Percentiles rank a stretch among this genome's conserved stretches.
phyloP scores from a whole-genome alignment of 805 yeast genomes.

The Candida wancherniae region DNA sequence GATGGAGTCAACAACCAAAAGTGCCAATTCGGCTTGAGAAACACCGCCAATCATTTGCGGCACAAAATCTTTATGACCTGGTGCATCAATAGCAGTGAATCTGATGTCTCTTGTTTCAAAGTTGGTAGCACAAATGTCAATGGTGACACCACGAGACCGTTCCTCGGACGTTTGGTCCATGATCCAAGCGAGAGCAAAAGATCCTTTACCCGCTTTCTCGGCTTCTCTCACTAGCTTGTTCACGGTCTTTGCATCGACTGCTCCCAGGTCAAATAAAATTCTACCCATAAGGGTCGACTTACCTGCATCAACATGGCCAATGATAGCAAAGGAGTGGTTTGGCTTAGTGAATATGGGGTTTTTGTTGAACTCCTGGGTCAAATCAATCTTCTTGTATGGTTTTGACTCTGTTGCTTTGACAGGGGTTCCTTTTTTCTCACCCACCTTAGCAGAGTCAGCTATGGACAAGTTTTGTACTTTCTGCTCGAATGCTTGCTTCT shows the following conservation, averaged over 20 bases:
- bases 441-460: slow-evolving; percentile 6
- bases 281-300: slow-evolving; percentile 79
- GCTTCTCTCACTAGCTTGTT: slow-evolving; percentile 62
- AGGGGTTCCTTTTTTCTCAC: slow-evolving; percentile 9
- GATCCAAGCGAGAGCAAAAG: slow-evolving; percentile 82
- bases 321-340: slow-evolving; percentile 66
- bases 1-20: slow-evolving; percentile 64
- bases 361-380: slow-evolving; percentile 33
- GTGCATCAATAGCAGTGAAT: slow-evolving; percentile 77
- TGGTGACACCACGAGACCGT: slow-evolving; percentile 70
- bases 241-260: slow-evolving; percentile 59
- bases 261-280: slow-evolving; percentile 59
- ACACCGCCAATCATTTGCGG: slow-evolving; percentile 87
- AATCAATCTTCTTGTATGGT: slow-evolving; percentile 41
- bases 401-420: slow-evolving; percentile 26
- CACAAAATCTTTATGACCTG: slow-evolving; percentile 78
- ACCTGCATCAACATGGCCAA: slow-evolving; percentile 86
- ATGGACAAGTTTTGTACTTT: slow-evolving; percentile 27
- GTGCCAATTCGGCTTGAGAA: slow-evolving; percentile 70
- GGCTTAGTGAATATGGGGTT: slow-evolving; percentile 42
- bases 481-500: slow-evolving; percentile 39
- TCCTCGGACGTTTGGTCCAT: slow-evolving; percentile 80
- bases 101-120: slow-evolving; percentile 52
- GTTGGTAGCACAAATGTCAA: slow-evolving; percentile 66
- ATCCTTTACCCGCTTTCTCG: slow-evolving; percentile 63